Conservation (phyloP, 1,139 yeast species). For the Sugiyamaella grinbergsii region DNA sequence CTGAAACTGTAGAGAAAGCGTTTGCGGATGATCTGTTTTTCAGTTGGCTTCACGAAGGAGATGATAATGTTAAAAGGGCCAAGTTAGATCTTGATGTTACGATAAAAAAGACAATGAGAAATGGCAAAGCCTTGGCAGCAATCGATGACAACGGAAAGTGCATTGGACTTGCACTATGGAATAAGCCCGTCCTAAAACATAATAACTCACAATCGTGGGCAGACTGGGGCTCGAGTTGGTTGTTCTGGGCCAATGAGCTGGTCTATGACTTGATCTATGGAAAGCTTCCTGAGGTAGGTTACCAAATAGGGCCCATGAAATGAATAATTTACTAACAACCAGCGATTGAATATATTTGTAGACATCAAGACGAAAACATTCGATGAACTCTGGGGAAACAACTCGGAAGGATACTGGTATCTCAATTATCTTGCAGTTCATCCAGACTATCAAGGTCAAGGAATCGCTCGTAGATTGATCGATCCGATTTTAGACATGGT, state of each 20-base stretch:
- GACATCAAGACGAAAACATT: constrained; percentile 1
- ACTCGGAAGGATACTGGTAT: constrained; percentile 6
- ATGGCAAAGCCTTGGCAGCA: constrained; percentile 8
- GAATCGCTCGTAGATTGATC: constrained; percentile 2
- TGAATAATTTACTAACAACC: background rate
- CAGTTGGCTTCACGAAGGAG: constrained; percentile 5
- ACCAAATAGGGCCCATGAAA: background rate
- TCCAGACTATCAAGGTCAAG: constrained; percentile 15
- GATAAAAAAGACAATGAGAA: background rate
- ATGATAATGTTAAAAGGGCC: constrained; percentile 1
- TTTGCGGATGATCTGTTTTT: constrained; percentile 9
- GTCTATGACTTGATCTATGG: background rate
- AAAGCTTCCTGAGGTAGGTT: constrained; percentile 3
- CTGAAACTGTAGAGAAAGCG: constrained; percentile 10
- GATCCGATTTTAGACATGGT: constrained; percentile 9
- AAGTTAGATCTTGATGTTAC: background rate
- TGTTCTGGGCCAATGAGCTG: background rate
- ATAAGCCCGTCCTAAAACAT: background rate
- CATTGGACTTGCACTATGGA: constrained; percentile 10
- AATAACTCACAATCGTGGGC: background rate
- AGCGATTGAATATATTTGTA: constrained; percentile 3
- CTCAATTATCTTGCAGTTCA: constrained; percentile 14
- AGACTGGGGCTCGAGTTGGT: constrained; percentile 1
- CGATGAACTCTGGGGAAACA: constrained; percentile 2
- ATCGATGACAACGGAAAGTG: constrained; percentile 5